phyloP scores from a whole-genome alignment of 345 rosid species.

The Trapa bicornis region DNA sequence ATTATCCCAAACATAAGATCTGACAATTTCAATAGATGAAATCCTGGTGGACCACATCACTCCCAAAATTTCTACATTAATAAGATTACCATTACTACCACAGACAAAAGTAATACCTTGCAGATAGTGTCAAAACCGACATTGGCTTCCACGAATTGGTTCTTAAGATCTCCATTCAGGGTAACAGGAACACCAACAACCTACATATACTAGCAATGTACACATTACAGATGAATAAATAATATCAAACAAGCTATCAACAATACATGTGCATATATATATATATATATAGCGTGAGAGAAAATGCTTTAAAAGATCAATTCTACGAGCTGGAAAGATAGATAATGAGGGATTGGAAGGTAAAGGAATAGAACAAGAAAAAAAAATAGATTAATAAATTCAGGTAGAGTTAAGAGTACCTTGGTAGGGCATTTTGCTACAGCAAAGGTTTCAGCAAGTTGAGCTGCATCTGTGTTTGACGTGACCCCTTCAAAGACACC shows the following conservation, averaged over 20 bases:
- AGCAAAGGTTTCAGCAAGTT: conserved; percentile 92
- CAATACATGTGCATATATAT: too few relatives aligned
- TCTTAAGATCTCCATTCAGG: conserved; percentile 88
- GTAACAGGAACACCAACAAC: conserved; percentile 99
- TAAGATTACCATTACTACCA: not conserved
- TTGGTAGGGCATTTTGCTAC: conserved; percentile 77
- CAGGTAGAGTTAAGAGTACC: conserved; percentile 22
- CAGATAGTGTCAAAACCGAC: conserved; percentile 98
- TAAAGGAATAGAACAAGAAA: too few relatives aligned
- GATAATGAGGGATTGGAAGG: too few relatives aligned
- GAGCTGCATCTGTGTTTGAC: conserved; percentile 97
- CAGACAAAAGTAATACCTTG: conserved; percentile 39
- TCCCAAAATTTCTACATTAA: too few relatives aligned
- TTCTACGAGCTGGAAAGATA: not conserved
- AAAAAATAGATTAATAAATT: too few relatives aligned
- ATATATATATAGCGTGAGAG: not conserved
- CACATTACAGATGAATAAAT: not conserved
- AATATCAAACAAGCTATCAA: too few relatives aligned
- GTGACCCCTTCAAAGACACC: conserved; percentile 56
- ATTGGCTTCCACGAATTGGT: conserved; percentile 85
- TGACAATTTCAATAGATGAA: too few relatives aligned
- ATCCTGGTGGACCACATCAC: too few relatives aligned
- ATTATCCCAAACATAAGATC: too few relatives aligned
- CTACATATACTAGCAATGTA: conserved; percentile 16
- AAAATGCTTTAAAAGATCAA: not conserved